Evolutionary conservation across 2,329 filamentous ascomycete species (phyloP).

Genomic region (Ceratocystiopsis sp.): DNA sequence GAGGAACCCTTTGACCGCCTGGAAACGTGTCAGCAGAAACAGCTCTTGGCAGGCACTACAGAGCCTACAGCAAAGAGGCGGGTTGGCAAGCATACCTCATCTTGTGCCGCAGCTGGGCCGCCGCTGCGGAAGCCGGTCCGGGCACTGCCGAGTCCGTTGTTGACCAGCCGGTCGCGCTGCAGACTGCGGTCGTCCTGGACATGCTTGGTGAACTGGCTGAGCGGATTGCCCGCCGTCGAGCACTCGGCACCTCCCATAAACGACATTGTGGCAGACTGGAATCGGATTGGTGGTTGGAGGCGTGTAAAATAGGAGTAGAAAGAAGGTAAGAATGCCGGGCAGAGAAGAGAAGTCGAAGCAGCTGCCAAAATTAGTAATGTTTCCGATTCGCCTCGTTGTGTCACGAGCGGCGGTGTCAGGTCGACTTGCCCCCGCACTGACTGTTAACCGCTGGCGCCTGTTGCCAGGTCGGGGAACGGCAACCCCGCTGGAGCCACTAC

Average conservation of each 20-base stretch:
- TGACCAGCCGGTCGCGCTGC: constrained; percentile 76
- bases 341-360: background rate
- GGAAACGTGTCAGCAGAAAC: background rate
- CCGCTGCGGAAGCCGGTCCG: constrained; percentile 64
- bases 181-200: constrained; percentile 91
- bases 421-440: no score
- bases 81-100: constrained; percentile 37
- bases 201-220: constrained; percentile 95
- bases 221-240: constrained; percentile 86
- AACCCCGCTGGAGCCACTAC: no score
- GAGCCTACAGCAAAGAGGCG: background rate
- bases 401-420: no score
- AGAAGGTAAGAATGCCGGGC: background rate
- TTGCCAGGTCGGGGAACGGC: no score
- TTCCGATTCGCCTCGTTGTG: background rate
- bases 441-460: no score
- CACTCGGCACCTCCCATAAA: constrained; percentile 94
- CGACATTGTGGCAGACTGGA: constrained; percentile 51
- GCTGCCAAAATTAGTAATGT: background rate
- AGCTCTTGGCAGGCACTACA: no score
- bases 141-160: constrained; percentile 51
- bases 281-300: background rate
- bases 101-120: constrained; percentile 51
- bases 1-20: constrained; percentile 91
- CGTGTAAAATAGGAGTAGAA: background rate